Evolutionary conservation across 2,329 filamentous ascomycete species (phyloP).

Genomic region (Fusarium verticillioides): DNA sequence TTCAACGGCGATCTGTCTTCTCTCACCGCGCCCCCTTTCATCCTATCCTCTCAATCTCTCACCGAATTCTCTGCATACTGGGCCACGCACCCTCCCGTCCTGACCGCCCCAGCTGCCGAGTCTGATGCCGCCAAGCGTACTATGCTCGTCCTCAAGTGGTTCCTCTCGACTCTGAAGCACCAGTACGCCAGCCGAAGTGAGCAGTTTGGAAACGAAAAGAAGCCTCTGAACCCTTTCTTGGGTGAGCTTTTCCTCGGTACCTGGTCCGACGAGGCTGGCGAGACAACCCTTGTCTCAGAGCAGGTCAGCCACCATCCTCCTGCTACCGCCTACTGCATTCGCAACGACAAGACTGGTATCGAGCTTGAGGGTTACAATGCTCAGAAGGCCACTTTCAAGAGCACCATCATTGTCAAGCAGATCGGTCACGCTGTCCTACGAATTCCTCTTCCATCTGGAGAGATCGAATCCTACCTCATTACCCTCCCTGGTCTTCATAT

Average conservation of each 20-base stretch:
- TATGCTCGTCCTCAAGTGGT: conserved; percentile 94
- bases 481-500: conserved; percentile 92
- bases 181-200: conserved; percentile 82
- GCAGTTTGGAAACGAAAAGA: conserved; percentile 90
- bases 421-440: conserved; percentile 89
- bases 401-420: conserved; percentile 95
- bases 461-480: conserved; percentile 82
- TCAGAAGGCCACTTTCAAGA: conserved; percentile 93
- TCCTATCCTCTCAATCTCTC: conserved; percentile 80
- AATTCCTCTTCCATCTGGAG: conserved; percentile 62
- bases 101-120: conserved; percentile 85
- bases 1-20: conserved; percentile 86
- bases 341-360: conserved; percentile 85
- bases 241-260: conserved; percentile 93
- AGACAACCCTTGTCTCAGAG: conserved; percentile 88
- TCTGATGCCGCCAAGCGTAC: conserved; percentile 83
- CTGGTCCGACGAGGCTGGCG: conserved; percentile 86
- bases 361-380: conserved; percentile 89
- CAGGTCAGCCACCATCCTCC: conserved; percentile 96
- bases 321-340: conserved; percentile 92
- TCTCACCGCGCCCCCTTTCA: conserved; percentile 84
- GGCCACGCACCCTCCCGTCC: conserved; percentile 80
- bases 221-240: conserved; percentile 95
- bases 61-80: conserved; percentile 87
- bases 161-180: conserved; percentile 90